Conservation (phyloP, 2,329 filamentous ascomycete species). For the Dothideomycetidae sp. region DNA sequence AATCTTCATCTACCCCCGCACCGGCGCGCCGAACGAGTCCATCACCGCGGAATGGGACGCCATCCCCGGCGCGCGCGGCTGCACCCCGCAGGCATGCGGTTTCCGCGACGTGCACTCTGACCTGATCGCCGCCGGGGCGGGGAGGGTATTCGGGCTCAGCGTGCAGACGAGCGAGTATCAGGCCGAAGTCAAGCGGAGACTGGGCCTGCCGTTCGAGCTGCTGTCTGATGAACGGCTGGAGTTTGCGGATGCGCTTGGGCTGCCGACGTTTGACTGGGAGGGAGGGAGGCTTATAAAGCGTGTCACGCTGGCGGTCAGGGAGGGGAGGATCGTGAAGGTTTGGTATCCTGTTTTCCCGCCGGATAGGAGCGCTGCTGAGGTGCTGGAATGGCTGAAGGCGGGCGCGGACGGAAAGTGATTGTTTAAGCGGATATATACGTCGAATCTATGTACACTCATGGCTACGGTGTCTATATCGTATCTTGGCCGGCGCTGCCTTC, state of each 20-base stretch:
- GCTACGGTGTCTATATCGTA: background rate
- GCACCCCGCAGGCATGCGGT: conserved; percentile 31
- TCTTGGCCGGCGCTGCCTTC: background rate
- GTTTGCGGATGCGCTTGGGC: conserved; percentile 21
- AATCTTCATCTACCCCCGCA: conserved; percentile 31
- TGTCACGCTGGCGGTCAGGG: conserved; percentile 25
- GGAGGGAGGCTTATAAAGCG: conserved; percentile 25
- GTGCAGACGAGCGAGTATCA: conserved; percentile 30
- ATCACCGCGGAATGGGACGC: conserved; percentile 29
- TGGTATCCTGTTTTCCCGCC: conserved; percentile 33
- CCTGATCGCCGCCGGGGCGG: conserved; percentile 20
- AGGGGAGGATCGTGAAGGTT: conserved; percentile 27
- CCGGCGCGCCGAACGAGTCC: conserved; percentile 26
- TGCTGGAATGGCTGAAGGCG: conserved; percentile 21
- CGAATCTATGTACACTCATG: background rate
- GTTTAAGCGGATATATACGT: background rate
- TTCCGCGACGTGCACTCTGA: conserved; percentile 26
- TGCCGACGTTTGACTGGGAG: conserved; percentile 30
- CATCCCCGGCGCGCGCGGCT: conserved; percentile 31
- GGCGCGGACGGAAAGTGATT: background rate
- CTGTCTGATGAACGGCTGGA: conserved; percentile 27
- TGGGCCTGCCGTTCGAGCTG: conserved; percentile 28
- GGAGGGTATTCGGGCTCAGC: conserved; percentile 26
- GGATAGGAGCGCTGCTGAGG: conserved; percentile 26
- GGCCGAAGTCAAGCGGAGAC: conserved; percentile 24